Evolutionary conservation across 352 stramenopile genomes (phyloP), one percentile per base, ranked within the genome.

Genomic region (Phytophthora europaea): DNA sequence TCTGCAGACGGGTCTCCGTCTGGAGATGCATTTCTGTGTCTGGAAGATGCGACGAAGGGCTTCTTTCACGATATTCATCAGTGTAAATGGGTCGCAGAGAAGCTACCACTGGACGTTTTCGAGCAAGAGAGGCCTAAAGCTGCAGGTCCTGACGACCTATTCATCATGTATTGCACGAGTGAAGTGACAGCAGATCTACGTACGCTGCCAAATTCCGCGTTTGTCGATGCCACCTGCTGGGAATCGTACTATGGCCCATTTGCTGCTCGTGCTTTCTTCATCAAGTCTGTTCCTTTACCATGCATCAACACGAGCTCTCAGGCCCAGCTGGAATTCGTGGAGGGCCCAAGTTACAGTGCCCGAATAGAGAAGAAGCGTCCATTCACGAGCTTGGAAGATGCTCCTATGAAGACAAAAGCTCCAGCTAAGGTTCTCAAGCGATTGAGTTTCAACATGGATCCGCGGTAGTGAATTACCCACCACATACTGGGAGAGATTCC

Each of bases 161-260:
- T 65, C 48, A 33, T 65, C 31, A 36, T 65, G 28, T 58, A 50
- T 56, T 65, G 59, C 65, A 71, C 56, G 47, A 60, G 65, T 55
- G 22, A 61, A 64, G 43, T 65, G 43, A 52, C 53, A 28, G n/a
- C 45, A 20, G 28, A 70, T 33, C 47, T 71, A 53, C 6, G 20
- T 61, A 34, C 34, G 47, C 55, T 71, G 33, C 34, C 31, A 52
- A 71, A 71, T 64, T 65, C 31, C 40, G 55, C 48, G 20, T 26
- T 71, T 65, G 65, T 71, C 65, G 65, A 71, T 65, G 55, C 20
- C 45, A 65, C 47, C 5, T 71, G 65, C 65, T 71, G 54, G 65
- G 33, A 60, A 48, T 33, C 10, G 33, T 71, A 71, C 36, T 71
- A 71, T 26, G 65, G 65, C 18, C 55, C 55, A 61, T 65, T 71